phyloP scores from a whole-genome alignment of 148 eudicot species.

The Agrostemma githago region DNA sequence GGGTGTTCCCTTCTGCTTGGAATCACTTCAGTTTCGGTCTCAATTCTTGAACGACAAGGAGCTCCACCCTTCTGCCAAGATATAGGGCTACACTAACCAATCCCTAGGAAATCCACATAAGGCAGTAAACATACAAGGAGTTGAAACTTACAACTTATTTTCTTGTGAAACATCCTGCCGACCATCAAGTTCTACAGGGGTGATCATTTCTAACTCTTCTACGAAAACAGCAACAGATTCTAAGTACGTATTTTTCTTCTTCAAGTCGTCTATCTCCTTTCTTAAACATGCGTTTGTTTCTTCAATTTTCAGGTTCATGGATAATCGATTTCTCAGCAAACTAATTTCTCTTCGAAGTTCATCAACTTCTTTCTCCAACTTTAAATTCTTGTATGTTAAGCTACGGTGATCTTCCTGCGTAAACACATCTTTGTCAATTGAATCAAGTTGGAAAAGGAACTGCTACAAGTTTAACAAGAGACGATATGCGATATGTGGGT shows the following conservation, averaged over 20 bases:
- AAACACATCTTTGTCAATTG: neutral
- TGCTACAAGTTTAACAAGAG: neutral
- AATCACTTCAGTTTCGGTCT: too few species aligned
- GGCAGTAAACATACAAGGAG: neutral
- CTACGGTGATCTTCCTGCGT: constrained; percentile 19
- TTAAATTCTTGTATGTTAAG: constrained; percentile 12
- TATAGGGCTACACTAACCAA: constrained; percentile 3
- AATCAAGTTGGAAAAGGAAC: neutral
- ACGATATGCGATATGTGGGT: neutral
- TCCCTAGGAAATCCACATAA: neutral
- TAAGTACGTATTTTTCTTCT: constrained; percentile 23
- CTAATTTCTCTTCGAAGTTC: constrained; percentile 30
- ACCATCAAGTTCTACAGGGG: constrained; percentile 9
- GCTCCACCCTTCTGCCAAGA: neutral
- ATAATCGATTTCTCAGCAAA: constrained; percentile 23
- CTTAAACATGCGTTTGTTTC: constrained; percentile 25
- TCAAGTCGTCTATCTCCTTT: constrained; percentile 34
- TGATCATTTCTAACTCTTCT: constrained; percentile 24
- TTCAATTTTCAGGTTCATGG: constrained; percentile 14
- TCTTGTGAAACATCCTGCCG: constrained; percentile 2
- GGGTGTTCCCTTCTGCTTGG: too few species aligned
- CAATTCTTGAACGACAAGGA: too few species aligned
- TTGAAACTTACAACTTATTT: neutral
- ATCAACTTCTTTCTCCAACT: constrained; percentile 18
- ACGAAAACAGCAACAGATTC: constrained; percentile 8